A percentile compares a stretch with the other conserved stretches of the same genome.
Evolutionary conservation across 805 yeast species (phyloP).

Genomic region (Clavispora phyllophila): DNA sequence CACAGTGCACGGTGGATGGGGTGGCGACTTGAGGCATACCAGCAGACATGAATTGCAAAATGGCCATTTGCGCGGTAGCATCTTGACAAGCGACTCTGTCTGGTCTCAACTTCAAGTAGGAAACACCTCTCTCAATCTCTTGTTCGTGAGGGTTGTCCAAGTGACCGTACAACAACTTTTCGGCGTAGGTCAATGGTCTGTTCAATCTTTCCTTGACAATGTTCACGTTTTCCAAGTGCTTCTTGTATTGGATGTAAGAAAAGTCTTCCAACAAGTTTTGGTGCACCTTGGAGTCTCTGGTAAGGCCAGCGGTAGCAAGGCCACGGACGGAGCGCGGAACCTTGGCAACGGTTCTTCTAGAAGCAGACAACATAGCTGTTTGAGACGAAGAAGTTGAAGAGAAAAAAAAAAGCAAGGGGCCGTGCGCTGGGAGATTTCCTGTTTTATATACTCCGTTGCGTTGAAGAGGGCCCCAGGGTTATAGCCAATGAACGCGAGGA

Average conservation of each 20-base stretch:
- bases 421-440: constrained; percentile 4
- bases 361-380: constrained; percentile 37
- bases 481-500: constrained; percentile 21
- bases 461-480: constrained; percentile 9
- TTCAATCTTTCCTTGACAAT: constrained; percentile 76
- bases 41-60: constrained; percentile 93
- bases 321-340: constrained; percentile 19
- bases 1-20: constrained; percentile 96
- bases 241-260: constrained; percentile 88
- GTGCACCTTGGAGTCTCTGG: constrained; percentile 23
- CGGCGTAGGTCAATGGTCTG: constrained; percentile 93
- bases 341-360: constrained; percentile 28
- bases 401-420: constrained; percentile 3
- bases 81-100: constrained; percentile 99
- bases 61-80: constrained; percentile 98
- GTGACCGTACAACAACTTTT: constrained; percentile 92
- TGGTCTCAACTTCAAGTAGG: constrained; percentile 91
- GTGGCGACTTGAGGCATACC: constrained; percentile 88
- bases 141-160: constrained; percentile 89
- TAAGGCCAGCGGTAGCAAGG: constrained; percentile 18
- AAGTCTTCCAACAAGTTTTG: constrained; percentile 78
- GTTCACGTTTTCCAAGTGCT: constrained; percentile 81
- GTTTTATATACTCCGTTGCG: constrained; percentile 10
- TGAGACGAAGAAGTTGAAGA: background rate
- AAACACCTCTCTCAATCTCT: constrained; percentile 78